Evolutionary conservation across 441 rosid species (phyloP).

Genomic region (Lepidium campestre): DNA sequence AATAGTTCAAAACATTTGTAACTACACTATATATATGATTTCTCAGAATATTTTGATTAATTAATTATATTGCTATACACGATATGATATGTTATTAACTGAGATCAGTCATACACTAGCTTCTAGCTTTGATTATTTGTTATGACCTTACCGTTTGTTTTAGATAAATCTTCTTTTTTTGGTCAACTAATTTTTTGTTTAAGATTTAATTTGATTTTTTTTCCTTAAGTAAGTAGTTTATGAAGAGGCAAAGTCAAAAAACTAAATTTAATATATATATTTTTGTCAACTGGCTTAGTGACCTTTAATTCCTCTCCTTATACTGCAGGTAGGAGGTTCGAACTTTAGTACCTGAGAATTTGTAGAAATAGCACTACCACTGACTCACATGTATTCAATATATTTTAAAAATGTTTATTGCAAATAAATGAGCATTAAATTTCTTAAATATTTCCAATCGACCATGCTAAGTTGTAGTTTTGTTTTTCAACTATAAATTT

Average conservation of each 20-base stretch:
- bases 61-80: background rate
- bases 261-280: background rate
- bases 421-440: background rate
- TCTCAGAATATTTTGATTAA: background rate
- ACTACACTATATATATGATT: background rate
- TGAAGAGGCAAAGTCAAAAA: background rate
- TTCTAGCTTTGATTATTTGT: background rate
- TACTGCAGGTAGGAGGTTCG: no score
- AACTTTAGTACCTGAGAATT: no score
- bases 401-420: background rate
- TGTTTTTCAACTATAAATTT: no score
- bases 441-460: no score
- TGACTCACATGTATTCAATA: no score
- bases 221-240: background rate
- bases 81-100: background rate
- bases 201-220: background rate
- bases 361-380: no score
- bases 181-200: background rate
- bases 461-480: no score
- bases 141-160: background rate
- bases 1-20: background rate
- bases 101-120: background rate
- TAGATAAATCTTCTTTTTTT: background rate
- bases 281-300: no score
- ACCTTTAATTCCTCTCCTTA: no score